These are phyloP conservation scores for Macadamia tetraphylla DNA, from an alignment of 164 flowering plant genomes.

Conservation along the genomic window DNA sequence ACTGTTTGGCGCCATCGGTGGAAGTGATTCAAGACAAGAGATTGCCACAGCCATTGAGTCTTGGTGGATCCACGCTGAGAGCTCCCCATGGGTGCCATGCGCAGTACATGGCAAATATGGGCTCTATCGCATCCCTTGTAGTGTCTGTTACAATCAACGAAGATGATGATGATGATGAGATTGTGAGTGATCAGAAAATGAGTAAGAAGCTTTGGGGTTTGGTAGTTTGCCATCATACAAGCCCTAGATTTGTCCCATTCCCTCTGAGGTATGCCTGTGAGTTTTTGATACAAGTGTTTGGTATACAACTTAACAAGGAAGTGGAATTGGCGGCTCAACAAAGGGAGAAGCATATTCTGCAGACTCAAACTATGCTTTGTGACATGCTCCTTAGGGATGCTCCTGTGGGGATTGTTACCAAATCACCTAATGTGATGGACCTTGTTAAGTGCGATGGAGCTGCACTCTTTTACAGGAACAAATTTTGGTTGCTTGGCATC, in stretches of 20 bases:
- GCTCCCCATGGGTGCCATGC: not conserved
- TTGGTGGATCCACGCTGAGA: not conserved
- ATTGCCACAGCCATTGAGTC: not conserved
- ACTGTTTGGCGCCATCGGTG: not conserved
- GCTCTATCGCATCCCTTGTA: slow-evolving; percentile 73
- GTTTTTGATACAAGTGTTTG: slow-evolving; percentile 65
- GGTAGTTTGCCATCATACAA: slow-evolving; percentile 77
- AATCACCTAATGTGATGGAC: slow-evolving; percentile 74
- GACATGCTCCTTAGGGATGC: slow-evolving; percentile 78
- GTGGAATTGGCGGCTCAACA: slow-evolving; percentile 54
- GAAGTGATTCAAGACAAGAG: not conserved
- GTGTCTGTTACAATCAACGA: slow-evolving; percentile 66
- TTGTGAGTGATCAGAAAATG: slow-evolving; percentile 25
- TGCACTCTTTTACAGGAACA: slow-evolving; percentile 47
- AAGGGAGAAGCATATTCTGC: slow-evolving; percentile 68
- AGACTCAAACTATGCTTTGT: slow-evolving; percentile 60
- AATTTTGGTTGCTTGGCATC: slow-evolving; percentile 59
- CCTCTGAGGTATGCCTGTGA: slow-evolving; percentile 81
- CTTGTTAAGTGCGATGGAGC: slow-evolving; percentile 80
- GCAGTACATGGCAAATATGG: slow-evolving; percentile 20
- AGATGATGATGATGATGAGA: slow-evolving; percentile 43
- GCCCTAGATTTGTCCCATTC: slow-evolving; percentile 61
- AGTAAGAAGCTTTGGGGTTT: slow-evolving; percentile 70
- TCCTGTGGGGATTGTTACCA: slow-evolving; percentile 59
- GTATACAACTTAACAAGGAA: slow-evolving; percentile 64